These are phyloP conservation scores for Myriangium duriaei DNA, from an alignment of 2,329 filamentous ascomycete species.

Conservation along the genomic window DNA sequence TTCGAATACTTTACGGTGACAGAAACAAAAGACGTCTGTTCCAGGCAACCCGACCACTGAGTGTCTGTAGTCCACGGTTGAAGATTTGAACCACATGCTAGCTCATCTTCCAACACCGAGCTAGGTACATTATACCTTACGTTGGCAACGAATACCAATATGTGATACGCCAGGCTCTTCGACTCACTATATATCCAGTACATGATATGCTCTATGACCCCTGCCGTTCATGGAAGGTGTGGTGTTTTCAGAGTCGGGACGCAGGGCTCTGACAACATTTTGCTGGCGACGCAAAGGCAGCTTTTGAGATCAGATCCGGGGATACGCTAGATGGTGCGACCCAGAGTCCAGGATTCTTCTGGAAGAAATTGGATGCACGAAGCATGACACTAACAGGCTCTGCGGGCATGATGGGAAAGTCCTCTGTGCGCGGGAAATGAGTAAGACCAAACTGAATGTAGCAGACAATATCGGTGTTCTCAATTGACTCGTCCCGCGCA, in stretches of 20 bases:
- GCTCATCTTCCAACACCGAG: too few relatives aligned
- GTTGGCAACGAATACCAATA: too few relatives aligned
- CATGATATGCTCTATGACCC: too few relatives aligned
- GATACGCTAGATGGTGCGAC: conserved; percentile 21
- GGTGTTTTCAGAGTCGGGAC: not conserved
- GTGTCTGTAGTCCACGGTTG: too few relatives aligned
- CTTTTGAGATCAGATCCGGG: not conserved
- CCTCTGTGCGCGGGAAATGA: conserved; percentile 40
- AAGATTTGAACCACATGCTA: too few relatives aligned
- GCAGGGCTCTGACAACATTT: not conserved
- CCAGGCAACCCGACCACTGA: too few relatives aligned
- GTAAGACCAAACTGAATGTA: conserved; percentile 40
- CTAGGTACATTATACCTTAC: too few relatives aligned
- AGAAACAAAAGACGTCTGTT: too few relatives aligned
- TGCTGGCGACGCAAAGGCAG: not conserved
- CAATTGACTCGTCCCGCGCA: conserved; percentile 33
- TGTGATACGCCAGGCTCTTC: too few relatives aligned
- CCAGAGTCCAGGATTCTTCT: conserved; percentile 40
- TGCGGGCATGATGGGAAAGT: conserved; percentile 39
- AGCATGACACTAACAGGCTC: conserved; percentile 37
- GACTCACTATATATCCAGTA: too few relatives aligned
- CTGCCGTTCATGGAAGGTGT: too few relatives aligned
- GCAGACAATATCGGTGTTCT: conserved; percentile 39
- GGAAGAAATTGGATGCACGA: conserved; percentile 42
- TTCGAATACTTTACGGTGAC: too few relatives aligned